phyloP scores from a whole-genome alignment of 345 rosid species.

The Eucalyptus rudis region DNA sequence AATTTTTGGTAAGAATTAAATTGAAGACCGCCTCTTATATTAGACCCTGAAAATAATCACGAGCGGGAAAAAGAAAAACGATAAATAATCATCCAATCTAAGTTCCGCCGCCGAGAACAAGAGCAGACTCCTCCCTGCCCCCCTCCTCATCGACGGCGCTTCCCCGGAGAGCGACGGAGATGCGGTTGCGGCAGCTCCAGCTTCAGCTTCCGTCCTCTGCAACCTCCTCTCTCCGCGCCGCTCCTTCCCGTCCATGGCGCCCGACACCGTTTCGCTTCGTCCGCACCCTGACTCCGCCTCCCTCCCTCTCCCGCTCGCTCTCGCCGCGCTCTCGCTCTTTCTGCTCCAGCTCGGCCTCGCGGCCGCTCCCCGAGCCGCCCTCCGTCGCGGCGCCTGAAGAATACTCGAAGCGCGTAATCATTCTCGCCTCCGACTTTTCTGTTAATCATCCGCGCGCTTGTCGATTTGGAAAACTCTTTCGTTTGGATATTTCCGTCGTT shows the following conservation, averaged over 20 bases:
- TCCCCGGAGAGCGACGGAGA: background rate
- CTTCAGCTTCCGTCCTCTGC: background rate
- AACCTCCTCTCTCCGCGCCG: background rate
- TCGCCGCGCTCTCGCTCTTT: background rate
- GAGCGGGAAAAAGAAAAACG: background rate
- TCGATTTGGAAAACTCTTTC: background rate
- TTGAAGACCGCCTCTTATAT: background rate
- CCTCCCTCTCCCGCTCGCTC: background rate
- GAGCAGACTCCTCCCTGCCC: background rate
- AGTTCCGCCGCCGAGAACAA: background rate
- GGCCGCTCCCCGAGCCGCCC: background rate
- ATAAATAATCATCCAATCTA: background rate
- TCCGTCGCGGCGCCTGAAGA: background rate
- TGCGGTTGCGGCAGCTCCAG: background rate
- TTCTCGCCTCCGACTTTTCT: background rate
- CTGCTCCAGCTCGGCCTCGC: background rate
- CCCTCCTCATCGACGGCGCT: background rate
- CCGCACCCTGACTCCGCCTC: background rate
- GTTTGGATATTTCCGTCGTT: background rate
- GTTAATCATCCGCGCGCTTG: background rate
- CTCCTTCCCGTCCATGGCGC: background rate
- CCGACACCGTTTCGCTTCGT: background rate
- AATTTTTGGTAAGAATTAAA: too few relatives aligned
- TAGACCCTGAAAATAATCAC: background rate
- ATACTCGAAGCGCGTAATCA: background rate